These are phyloP conservation scores for Lentithecium fluviatile DNA, from an alignment of 495 filamentous ascomycete genomes.

Conservation along the genomic window DNA sequence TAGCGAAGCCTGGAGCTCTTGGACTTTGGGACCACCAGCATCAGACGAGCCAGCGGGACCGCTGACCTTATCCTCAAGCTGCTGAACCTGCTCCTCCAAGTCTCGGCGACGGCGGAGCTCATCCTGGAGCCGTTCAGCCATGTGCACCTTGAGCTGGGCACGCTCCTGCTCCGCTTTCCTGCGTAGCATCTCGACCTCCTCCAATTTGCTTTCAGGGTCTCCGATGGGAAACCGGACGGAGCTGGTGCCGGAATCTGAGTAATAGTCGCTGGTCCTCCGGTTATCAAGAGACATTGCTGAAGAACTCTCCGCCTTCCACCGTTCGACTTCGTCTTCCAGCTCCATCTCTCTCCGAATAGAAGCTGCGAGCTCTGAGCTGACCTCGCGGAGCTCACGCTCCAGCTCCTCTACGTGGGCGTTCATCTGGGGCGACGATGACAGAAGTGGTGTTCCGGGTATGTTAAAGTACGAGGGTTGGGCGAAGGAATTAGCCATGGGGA, in stretches of 20 bases:
- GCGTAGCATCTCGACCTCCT: conserved; percentile 81
- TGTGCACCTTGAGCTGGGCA: conserved; percentile 78
- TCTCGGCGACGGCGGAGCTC: conserved; percentile 71
- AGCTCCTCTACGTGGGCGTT: conserved; percentile 66
- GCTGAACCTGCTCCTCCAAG: conserved; percentile 77
- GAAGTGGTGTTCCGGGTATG: conserved; percentile 42
- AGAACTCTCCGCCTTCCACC: conserved; percentile 69
- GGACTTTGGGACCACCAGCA: conserved; percentile 55
- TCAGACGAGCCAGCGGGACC: conserved; percentile 50
- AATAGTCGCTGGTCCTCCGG: conserved; percentile 93
- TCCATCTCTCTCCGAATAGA: conserved; percentile 97
- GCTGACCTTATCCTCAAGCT: conserved; percentile 68
- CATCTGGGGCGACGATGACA: conserved; percentile 47
- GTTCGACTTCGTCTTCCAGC: conserved; percentile 87
- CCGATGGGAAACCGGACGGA: conserved; percentile 69
- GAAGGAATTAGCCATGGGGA: conserved; percentile 41
- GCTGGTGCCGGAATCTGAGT: conserved; percentile 90
- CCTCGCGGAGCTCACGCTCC: conserved; percentile 89
- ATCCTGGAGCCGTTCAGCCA: conserved; percentile 78
- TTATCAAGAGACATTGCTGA: conserved; percentile 45
- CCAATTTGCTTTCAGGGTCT: conserved; percentile 63
- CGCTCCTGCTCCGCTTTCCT: conserved; percentile 88
- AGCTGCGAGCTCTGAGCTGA: conserved; percentile 85
- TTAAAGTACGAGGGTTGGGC: conserved; percentile 39
- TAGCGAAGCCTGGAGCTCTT: conserved; percentile 74